Percentiles rank a stretch among this genome's conserved stretches.
Evolutionary conservation across 1,284 basidiomycete genomes (phyloP).

Genomic region (Crepidotus sp.): DNA sequence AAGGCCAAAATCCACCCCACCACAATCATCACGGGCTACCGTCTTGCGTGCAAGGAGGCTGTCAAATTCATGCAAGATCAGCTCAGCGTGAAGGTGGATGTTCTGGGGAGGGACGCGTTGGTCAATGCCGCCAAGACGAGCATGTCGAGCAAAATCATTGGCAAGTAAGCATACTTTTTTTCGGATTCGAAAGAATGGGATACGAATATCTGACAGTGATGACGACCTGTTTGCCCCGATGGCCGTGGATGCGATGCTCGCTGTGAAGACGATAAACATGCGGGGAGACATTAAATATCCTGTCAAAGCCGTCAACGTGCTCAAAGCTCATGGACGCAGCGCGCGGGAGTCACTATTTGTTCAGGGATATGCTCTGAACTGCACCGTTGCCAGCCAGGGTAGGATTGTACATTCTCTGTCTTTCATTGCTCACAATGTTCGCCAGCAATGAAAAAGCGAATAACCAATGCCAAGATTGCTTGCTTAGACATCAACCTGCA

Average conservation of each 20-base stretch:
- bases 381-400: constrained; percentile 98
- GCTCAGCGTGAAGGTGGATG: constrained; percentile 90
- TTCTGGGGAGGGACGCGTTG: constrained; percentile 84
- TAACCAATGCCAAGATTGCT: constrained; percentile 92
- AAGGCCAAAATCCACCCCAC: constrained; percentile 99
- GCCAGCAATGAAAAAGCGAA: constrained; percentile 94
- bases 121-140: constrained; percentile 98
- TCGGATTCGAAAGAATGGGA: constrained; percentile 4
- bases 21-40: constrained; percentile 98
- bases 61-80: constrained; percentile 99
- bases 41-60: constrained; percentile 94
- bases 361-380: constrained; percentile 97
- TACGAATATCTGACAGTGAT: constrained; percentile 50
- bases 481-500: constrained; percentile 98
- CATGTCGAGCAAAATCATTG: constrained; percentile 99
- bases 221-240: constrained; percentile 98
- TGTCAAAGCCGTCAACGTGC: constrained; percentile 98
- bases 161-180: constrained; percentile 56
- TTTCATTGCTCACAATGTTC: neutral
- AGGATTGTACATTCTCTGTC: constrained; percentile 19
- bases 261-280: constrained; percentile 91
- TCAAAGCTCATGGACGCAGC: constrained; percentile 97
- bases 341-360: constrained; percentile 93
- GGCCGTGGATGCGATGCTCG: constrained; percentile 98
- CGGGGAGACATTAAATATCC: constrained; percentile 98